Evolutionary conservation across 495 filamentous ascomycete genomes (phyloP), one percentile per base, ranked within the genome.

Genomic region (Sabuloglossum arenarium): DNA sequence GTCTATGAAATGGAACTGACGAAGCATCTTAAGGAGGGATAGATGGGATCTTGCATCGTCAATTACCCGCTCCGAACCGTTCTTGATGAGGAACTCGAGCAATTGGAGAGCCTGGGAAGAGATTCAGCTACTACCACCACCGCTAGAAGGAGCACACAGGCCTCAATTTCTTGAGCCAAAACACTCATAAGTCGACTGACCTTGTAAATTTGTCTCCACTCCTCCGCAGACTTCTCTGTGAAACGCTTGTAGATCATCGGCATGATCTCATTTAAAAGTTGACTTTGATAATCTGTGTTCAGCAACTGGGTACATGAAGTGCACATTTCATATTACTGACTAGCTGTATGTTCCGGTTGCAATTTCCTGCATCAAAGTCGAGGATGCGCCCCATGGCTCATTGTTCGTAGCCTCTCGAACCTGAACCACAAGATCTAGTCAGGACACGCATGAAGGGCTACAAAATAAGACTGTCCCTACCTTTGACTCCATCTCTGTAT

Each of bases 151-250:
- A 14, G 4, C 21, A 34, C 11, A 47, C 42, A 64, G 46, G 50
- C 51, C 29, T 31, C 14, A 14, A n/a, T n/a, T n/a, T n/a, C n/a
- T n/a, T n/a, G n/a, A n/a, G n/a, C n/a, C n/a, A 14, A 37, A 37
- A 14, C 34, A 37, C 1, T 6, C 11, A 14, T 12, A 14, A 6
- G 2, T 12, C 11, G 27, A 54, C 43, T 6, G 62, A 82, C 81
- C 75, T 99, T 99, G 74, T 97, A 99, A 59, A 97, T 99, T 67
- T 99, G 91, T 59, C 93, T 80, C 91, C 91, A 99, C 68, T 99
- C 91, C 66, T 99, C 91, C 46, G 93, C 88, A 21, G 86, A 76
- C 71, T 99, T 99, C 66, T 99, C 91, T 55, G 91, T 99, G 64
- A 99, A 99, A 50, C 91, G 84, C 65, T 93, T 93, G 73, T 99